Evolutionary conservation across 371 early-diverging fungal genomes (phyloP).

Genomic region (Fennellomyces sp.): DNA sequence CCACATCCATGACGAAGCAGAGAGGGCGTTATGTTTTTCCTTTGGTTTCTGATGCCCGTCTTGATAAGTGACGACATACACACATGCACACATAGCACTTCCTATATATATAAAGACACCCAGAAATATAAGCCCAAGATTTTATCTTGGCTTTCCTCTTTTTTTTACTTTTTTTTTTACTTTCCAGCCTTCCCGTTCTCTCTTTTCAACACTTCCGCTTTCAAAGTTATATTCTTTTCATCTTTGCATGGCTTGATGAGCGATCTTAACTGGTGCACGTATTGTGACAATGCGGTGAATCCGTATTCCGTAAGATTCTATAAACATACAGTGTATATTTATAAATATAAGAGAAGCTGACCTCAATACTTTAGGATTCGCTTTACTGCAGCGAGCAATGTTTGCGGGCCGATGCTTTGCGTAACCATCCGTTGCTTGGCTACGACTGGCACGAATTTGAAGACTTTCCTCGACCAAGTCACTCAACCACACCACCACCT

Average conservation of each 20-base stretch:
- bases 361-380: constrained; percentile 27
- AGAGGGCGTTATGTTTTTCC: background rate
- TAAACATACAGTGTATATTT: too few species aligned
- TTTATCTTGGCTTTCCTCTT: too few species aligned
- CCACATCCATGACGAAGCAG: background rate
- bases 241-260: constrained; percentile 11
- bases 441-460: constrained; percentile 33
- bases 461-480: constrained; percentile 27
- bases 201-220: too few species aligned
- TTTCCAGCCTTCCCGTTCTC: too few species aligned
- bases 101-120: too few species aligned
- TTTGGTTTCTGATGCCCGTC: background rate
- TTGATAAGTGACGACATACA: constrained; percentile 7
- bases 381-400: constrained; percentile 38
- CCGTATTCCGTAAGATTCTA: constrained; percentile 20
- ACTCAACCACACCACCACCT: background rate
- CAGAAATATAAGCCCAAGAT: too few species aligned
- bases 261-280: constrained; percentile 24
- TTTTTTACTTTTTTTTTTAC: too few species aligned
- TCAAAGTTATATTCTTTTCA: background rate
- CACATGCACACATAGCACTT: background rate
- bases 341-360: too few species aligned
- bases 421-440: constrained; percentile 33
- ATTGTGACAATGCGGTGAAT: constrained; percentile 24
- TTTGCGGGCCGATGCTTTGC: constrained; percentile 26